phyloP scores from a whole-genome alignment of 306 rosid species.

The Datisca glomerata region DNA sequence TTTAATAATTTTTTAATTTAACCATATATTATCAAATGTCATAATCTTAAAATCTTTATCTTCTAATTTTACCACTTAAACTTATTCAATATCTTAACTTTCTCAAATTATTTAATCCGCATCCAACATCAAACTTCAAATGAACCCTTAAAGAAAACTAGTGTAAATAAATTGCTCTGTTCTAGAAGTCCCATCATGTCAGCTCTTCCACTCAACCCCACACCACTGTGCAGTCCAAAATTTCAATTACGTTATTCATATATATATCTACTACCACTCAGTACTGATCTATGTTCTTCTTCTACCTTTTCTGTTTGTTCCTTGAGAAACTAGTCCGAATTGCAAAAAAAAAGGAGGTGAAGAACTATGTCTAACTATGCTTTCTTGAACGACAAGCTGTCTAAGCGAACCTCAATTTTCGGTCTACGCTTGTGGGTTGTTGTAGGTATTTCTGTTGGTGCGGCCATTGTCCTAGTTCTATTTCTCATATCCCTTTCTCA shows the following conservation, averaged over 20 bases:
- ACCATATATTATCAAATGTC: too few species aligned
- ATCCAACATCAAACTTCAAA: too few species aligned
- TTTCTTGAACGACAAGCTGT: constrained; percentile 46
- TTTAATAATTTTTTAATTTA: too few species aligned
- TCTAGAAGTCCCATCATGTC: constrained; percentile 21
- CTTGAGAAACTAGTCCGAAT: background rate
- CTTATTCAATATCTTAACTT: too few species aligned
- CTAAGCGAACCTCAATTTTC: constrained; percentile 39
- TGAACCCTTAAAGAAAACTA: too few species aligned
- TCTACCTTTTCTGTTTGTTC: background rate
- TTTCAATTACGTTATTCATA: background rate
- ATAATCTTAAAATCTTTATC: too few species aligned
- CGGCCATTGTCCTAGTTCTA: constrained; percentile 47
- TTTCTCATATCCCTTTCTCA: constrained; percentile 44
- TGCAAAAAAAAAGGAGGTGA: background rate
- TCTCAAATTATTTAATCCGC: too few species aligned
- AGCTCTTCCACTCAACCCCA: constrained; percentile 18
- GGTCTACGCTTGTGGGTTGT: constrained; percentile 51
- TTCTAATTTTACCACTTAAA: too few species aligned
- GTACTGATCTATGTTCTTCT: background rate
- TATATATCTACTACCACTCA: constrained; percentile 1
- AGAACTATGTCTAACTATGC: constrained; percentile 34
- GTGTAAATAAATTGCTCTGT: constrained; percentile 4
- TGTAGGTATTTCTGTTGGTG: constrained; percentile 53
- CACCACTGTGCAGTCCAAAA: constrained; percentile 9